Evolutionary conservation across 75 land plant species (phyloP).

Genomic region (Isoetes taiwanensis): DNA sequence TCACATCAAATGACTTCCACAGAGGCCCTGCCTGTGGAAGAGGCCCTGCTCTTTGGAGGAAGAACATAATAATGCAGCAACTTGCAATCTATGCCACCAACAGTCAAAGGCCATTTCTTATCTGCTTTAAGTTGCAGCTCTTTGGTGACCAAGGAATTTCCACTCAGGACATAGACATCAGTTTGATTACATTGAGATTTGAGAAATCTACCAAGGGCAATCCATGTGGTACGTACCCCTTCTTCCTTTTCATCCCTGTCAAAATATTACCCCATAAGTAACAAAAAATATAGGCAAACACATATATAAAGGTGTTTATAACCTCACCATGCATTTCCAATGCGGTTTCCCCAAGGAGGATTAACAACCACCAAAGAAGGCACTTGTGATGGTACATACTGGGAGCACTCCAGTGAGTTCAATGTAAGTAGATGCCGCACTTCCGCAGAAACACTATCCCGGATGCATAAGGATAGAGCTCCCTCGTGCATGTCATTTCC

Average conservation of each 20-base stretch:
- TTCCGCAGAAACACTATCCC: constrained; percentile 6
- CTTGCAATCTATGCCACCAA: constrained; percentile 31
- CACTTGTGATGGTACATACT: constrained; percentile 3
- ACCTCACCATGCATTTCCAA: background rate
- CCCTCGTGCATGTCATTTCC: constrained; percentile 15
- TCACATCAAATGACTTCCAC: too few species aligned
- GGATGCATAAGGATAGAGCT: background rate
- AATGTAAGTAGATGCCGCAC: constrained; percentile 12
- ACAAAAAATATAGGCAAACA: background rate
- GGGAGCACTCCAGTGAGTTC: constrained; percentile 7
- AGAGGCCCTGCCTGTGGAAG: too few species aligned
- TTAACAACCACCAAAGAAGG: constrained; percentile 12
- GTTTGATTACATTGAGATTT: constrained; percentile 1
- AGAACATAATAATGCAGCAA: constrained; percentile 31
- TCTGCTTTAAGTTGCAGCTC: background rate
- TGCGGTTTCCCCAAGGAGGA: constrained; percentile 22
- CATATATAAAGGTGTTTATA: background rate
- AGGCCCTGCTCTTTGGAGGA: too few species aligned
- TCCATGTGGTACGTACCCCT: constrained; percentile 1
- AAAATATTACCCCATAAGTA: background rate
- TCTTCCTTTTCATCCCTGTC: background rate
- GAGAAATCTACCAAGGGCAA: constrained; percentile 7
- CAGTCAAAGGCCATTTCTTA: constrained; percentile 12
- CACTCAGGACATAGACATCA: constrained; percentile 6
- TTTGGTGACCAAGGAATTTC: background rate